Evolutionary conservation across 176 grass and related monocot species (phyloP), one percentile per base, ranked within the genome.

Genomic region (Oryza australiensis): DNA sequence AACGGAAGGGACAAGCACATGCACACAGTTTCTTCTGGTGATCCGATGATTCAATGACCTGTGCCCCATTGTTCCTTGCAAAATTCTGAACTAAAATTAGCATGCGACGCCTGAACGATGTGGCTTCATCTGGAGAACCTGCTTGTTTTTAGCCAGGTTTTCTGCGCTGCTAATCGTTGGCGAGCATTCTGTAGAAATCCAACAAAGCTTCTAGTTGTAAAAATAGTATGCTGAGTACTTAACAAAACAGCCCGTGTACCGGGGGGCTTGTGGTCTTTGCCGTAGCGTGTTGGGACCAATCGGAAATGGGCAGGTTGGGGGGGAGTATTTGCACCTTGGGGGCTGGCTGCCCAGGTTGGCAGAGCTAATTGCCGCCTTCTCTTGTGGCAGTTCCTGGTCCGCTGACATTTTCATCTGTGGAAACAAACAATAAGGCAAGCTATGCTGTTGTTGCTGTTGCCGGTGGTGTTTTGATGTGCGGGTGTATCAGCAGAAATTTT

Each of bases 281-380:
- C 75, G 72, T 73, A 67, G 84, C 64, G 16, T 76, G 82, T 69
- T 70, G 32, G 48, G 20, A 45, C 82, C 20, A 34, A 74, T 68
- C 43, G 45, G 78, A 72, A 30, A 68, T 62, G 71, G 66, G 79
- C 80, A 60, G n/a, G 60, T 76, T 68, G 59, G 80, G 46, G 46
- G 5, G 66, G 74, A 53, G 74, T 77, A 70, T 80, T 86, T 88
- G 88, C 84, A 90, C 78, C 82, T 80, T 89, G 87, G 80, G 79
- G 79, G 77, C 87, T 85, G 87, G 87, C 89, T 95, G 91, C 97
- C 97, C 91, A 95, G 93, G 97, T 96, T 86, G 93, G 97, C 89
- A 81, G 85, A 90, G 80, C 78, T 92, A 94, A 93, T 91, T 86
- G 76, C 69, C 42, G 89, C 93, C 97, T 95, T 92, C 93, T 91